Evolutionary conservation across 2,329 filamentous ascomycete species (phyloP), one percentile per base, ranked within the genome.

Genomic region (Didymella arachidicola): DNA sequence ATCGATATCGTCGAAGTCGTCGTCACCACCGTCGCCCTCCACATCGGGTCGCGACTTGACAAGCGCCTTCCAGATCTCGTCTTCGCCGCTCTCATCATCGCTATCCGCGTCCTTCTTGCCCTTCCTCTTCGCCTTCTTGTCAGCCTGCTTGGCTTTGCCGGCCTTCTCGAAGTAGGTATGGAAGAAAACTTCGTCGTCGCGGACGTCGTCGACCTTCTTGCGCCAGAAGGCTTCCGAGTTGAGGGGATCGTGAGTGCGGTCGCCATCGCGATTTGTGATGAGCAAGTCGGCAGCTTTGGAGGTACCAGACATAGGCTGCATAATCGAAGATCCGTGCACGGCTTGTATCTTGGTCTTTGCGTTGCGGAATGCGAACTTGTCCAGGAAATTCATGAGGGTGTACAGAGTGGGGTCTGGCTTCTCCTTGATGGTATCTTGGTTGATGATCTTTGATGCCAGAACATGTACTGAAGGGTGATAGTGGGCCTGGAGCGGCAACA

Each of bases 291-390:
- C 81, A 4, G 82, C 82, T 54, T 86, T 85, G 19, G 83, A 83
- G 12, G 83, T 84, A 48, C 87, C 87, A 51, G 86, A 84, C 71
- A 97, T 86, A 38, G 96, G 95, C 78, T 99, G 95, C 95, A 99
- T 99, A 77, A 99, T 96, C 26, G 93, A 97, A 27, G 86, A 84
- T 48, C 96, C 96, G 63, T 91, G 90, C 29, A 86, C 83, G 30
- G 82, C 75, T 16, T 84, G 67, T 5, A 73, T 66, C 64, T 82
- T 85, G 4, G 87, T 82, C 82, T 97, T 97, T 61, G 94, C 88
- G 69, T 95, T 97, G 67, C 92, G 89, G 83, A 98, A 99, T n/a
- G 97, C 92, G 77, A 99, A 99, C 68, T 96, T 93, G 79, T 99
- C 95, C 57, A 99, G 83, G 83, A 99, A 99, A 76, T 96, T 90